phyloP scores from a whole-genome alignment of 768 basidiomycete genomes.

The Boletus vermiculosoides region DNA sequence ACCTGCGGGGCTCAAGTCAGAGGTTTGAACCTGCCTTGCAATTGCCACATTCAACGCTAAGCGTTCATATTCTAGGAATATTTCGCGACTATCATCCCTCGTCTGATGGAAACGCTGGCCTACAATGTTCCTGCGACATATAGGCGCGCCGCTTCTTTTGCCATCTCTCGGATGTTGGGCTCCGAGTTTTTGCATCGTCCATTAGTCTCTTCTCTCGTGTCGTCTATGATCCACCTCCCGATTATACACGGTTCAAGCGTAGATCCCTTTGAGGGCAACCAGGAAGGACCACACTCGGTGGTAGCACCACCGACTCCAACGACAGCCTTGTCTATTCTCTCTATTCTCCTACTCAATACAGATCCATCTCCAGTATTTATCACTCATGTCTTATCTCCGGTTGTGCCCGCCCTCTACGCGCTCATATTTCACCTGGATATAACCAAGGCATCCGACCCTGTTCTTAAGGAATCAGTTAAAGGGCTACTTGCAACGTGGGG shows the following conservation, averaged over 20 bases:
- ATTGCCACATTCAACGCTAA: slow-evolving; percentile 1
- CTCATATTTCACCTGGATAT: slow-evolving; percentile 54
- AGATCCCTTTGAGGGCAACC: not conserved
- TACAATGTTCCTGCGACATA: slow-evolving; percentile 38
- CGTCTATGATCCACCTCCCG: slow-evolving; percentile 53
- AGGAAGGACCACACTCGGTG: not conserved
- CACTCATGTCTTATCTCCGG: slow-evolving; percentile 61
- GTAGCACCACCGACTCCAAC: slow-evolving; percentile 28
- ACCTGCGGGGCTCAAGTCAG: slow-evolving; percentile 51
- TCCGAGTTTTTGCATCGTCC: slow-evolving; percentile 24
- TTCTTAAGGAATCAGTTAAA: slow-evolving; percentile 54
- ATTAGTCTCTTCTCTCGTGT: slow-evolving; percentile 34
- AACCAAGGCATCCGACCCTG: slow-evolving; percentile 61
- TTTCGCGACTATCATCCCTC: slow-evolving; percentile 52
- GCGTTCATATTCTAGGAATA: slow-evolving; percentile 50
- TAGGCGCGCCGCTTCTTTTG: slow-evolving; percentile 63
- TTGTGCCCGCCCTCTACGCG: slow-evolving; percentile 65
- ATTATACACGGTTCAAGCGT: slow-evolving; percentile 33
- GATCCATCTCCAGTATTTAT: slow-evolving; percentile 77
- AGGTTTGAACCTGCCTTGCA: slow-evolving; percentile 42
- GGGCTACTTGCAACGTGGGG: slow-evolving; percentile 76
- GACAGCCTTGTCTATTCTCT: slow-evolving; percentile 49
- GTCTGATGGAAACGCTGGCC: slow-evolving; percentile 51
- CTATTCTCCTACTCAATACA: slow-evolving; percentile 63
- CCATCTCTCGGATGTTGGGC: slow-evolving; percentile 63